phyloP scores from a whole-genome alignment of 2,329 filamentous ascomycete genomes.

The Sporothrix euskadiensis region DNA sequence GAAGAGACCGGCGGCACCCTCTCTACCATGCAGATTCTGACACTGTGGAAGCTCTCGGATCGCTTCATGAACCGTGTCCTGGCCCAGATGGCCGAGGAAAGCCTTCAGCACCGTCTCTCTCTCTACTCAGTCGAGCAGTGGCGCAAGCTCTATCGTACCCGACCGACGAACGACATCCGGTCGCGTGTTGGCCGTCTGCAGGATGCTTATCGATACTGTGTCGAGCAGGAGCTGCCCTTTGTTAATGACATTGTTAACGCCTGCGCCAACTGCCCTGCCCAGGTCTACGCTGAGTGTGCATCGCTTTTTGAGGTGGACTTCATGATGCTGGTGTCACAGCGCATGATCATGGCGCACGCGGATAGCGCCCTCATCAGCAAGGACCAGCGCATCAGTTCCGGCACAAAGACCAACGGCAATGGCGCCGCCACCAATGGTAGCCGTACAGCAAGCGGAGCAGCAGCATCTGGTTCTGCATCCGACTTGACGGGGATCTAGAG shows the following conservation, averaged over 20 bases:
- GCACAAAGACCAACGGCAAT: neutral
- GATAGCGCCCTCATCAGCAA: conserved; percentile 29
- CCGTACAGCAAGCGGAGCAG: neutral
- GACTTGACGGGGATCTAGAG: neutral
- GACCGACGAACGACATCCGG: conserved; percentile 30
- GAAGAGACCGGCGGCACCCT: conserved; percentile 34
- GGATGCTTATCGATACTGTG: conserved; percentile 33
- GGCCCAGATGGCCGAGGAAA: conserved; percentile 31
- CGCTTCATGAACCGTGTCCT: conserved; percentile 32
- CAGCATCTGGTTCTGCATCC: neutral
- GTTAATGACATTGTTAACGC: conserved; percentile 29
- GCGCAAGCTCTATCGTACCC: conserved; percentile 33
- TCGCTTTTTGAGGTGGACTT: conserved; percentile 33
- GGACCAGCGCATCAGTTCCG: conserved; percentile 28
- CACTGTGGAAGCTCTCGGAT: conserved; percentile 34
- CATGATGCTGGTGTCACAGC: conserved; percentile 32
- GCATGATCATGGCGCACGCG: conserved; percentile 33
- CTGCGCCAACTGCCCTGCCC: conserved; percentile 34
- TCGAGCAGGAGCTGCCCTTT: conserved; percentile 32
- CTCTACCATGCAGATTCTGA: conserved; percentile 34
- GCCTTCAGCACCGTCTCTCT: conserved; percentile 33
- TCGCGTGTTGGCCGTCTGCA: conserved; percentile 32
- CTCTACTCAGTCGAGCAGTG: conserved; percentile 34
- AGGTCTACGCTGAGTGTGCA: conserved; percentile 32
- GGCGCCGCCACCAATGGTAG: neutral